Base-by-base conservation (phyloP, 1,284 basidiomycete species). In the Vanrija pseudolonga region DNA sequence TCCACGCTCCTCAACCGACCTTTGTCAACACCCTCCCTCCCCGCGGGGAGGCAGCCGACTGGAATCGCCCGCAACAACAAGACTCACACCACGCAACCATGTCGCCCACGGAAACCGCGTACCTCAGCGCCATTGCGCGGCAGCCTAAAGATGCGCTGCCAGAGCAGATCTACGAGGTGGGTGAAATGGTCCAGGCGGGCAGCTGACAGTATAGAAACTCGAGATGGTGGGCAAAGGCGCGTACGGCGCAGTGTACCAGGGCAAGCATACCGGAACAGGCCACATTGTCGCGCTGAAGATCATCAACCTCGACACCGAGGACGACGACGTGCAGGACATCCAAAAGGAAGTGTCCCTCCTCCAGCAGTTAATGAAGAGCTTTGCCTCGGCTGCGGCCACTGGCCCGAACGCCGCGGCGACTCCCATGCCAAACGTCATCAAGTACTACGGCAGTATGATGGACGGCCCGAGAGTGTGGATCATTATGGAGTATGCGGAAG, bases 381-480 rank as follows among this genome's bases (percentile, higher is more conserved):
- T 40, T 65, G 69, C 54, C 39, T 59, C 47, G 22, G 61, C 49
- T 12, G 57, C 54, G 0, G 57, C 60, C 6, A 38, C 48, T 14
- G 57, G 62, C 42, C 32, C 32, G 32, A 32, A 32, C 14, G 32
- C 32, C 32, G 32, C 32, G 32, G 32, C 32, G 32, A 32, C 32
- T 4, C 53, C 59, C n/a, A 61, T 69, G 53, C 72, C 71, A 6
- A 98, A 98, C 71, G 86, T 98, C 63, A 96, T 92, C 41, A 86
- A 89, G 64, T 99, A 98, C 78, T 97, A 88, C 77, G 95, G 93
- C 20, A 97, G 94, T 76, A 88, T 90, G 78, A 83, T 97, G 70
- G 89, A 95, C 71, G 93, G 93, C 0, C 89, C 92, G 23, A 88
- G 90, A 48, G 89, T 98, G 6, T 99, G 96, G 93, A 98, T 98